Base-by-base conservation (phyloP, 2,329 filamentous ascomycete species). In the Colletotrichum nymphaeae region DNA sequence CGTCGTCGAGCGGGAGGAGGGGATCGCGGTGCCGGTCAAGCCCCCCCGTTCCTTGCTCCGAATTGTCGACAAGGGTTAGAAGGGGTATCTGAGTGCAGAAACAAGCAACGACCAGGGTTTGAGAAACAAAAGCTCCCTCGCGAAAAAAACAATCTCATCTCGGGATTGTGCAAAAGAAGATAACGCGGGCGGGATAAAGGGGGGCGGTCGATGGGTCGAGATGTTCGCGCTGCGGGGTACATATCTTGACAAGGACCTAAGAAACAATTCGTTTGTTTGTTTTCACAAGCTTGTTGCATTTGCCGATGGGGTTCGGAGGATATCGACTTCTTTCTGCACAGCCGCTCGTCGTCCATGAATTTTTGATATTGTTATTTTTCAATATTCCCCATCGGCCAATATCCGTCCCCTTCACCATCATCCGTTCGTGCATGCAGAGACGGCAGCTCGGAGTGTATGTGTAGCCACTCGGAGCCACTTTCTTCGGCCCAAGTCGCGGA, bases 1-100 rank as follows among this genome's bases (percentile, higher is more conserved):
- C 74, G 72, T 73, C 58, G 76, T 76, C 76, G 75, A 79, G 76
- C 79, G 77, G 76, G 74, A 71, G 49, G 60, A 24, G 72, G 68
- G 67, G 72, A 63, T 71, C 57, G 30, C 62, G 67, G 42, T 67
- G 66, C 69, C 70, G 70, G 65, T 26, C 28, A 59, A 63, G 53
- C 42, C 53, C 67, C 69, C 74, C 57, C 49, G 55, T 69, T 30
- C 60, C 67, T 60, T 75, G 52, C 53, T 56, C 35, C 64, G 59
- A n/a, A 28, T 63, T 56, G 19, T 67, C 26, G 62, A 63, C 62
- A 22, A 52, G 46, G 62, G 42, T 59, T 28, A 53, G 37, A 46
- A 32, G 28, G 14, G 59, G 58, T 30, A 53, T 26, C 22, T 37
- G 42, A 52, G 46, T 46, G 26, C 28, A 65, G 57, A 70, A 70